Percentiles rank a stretch among this genome's conserved stretches.
Conservation (phyloP, 305 asterid species). For the Fraxinus nigra region DNA sequence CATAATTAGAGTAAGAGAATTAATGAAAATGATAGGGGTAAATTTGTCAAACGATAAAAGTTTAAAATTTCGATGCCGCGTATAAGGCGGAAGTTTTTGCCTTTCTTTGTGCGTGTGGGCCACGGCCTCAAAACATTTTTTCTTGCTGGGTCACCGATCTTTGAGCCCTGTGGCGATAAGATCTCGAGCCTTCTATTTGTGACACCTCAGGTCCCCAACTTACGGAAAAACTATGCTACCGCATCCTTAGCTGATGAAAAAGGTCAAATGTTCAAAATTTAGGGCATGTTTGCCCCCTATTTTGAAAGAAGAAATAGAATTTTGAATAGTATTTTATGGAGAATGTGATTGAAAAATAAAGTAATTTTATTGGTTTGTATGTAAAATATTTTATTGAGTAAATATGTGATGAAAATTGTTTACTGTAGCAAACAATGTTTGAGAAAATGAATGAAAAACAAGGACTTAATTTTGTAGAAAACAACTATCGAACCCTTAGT, state of each 20-base stretch:
- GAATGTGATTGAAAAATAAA: too few species aligned
- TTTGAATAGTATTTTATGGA: too few species aligned
- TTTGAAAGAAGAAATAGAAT: too few species aligned
- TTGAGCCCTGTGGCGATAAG: background rate
- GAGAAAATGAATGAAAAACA: too few species aligned
- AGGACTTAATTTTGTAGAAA: too few species aligned
- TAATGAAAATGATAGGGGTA: constrained; percentile 33
- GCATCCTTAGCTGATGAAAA: background rate
- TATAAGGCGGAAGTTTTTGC: constrained; percentile 28
- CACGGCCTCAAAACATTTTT: background rate
- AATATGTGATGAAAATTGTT: too few species aligned
- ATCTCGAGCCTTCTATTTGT: background rate
- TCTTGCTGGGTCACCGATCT: background rate
- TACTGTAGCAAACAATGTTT: too few species aligned
- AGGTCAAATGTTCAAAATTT: background rate
- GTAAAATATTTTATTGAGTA: too few species aligned
- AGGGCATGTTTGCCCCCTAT: too few species aligned
- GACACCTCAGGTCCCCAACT: background rate
- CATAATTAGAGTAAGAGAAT: constrained; percentile 2
- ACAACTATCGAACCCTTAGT: background rate
- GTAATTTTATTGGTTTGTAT: too few species aligned
- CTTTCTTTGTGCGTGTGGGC: background rate
- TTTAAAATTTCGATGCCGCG: constrained; percentile 57
- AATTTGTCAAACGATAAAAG: constrained; percentile 24
- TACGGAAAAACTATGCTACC: background rate